Evolutionary conservation across 2,329 filamentous ascomycete genomes (phyloP), one percentile per base, ranked within the genome.

Genomic region (Endothia cerciana): DNA sequence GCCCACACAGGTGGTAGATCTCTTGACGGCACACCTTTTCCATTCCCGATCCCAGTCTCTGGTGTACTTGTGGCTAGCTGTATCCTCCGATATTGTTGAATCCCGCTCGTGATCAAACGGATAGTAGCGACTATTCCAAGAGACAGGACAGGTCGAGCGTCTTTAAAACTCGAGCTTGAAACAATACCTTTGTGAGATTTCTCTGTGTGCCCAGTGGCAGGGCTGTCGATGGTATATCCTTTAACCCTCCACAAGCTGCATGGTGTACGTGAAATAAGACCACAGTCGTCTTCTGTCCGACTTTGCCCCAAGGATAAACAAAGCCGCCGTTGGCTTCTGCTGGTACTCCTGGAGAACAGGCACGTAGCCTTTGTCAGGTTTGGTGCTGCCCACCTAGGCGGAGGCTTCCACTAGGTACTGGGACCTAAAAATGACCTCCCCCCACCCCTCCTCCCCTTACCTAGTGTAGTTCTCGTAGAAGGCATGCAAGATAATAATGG

Each of bases 1-100:
- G 58, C 25, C 25, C 41, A 19, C 58, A 60, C 28, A 45, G 40
- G 41, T 60, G 41, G 22, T n/a, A 13, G 17, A 43, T 33, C 58
- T 60, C 30, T 7, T 36, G 58, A 4, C 36, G 25, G 28, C 58
- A 60, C 58, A 60, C 47, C 41, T 33, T 47, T 43, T 59, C 3
- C 30, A 0, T 47, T 28, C 2, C 3, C 25, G 45, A 8, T 3
- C 11, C 8, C 8, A 1, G 47, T 33, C 13, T 55, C 25, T n/a
- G 7, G 15, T 55, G 7, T 28, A 45, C n/a, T 53, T 11, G 30
- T 49, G 3, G 51, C 36, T 36, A 55, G 28, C 13, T 28, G 10
- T 13, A 13, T 28, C 8, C 22, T 51, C 4, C n/a, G 11, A 13
- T 51, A 15, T 3, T 51, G 17, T 51, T 10, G 17, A 25, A 3